phyloP scores from a whole-genome alignment of 2,329 filamentous ascomycete genomes.

The Cryphonectria carpinicola region DNA sequence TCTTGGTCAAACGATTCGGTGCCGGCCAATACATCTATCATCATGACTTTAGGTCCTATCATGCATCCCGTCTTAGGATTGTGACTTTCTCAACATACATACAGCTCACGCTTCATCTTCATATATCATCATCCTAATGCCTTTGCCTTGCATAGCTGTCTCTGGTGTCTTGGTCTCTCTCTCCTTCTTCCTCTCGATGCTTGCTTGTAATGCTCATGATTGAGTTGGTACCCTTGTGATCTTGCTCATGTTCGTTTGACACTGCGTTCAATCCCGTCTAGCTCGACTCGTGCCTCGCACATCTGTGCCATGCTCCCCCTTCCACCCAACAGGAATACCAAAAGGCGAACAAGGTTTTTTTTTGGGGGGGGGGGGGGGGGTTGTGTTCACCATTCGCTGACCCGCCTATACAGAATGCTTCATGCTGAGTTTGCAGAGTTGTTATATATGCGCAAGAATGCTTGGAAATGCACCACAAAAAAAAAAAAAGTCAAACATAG shows the following conservation, averaged over 20 bases:
- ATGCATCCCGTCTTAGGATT: neutral
- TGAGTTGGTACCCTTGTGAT: conserved; percentile 7
- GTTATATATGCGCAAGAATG: neutral
- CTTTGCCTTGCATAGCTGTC: conserved; percentile 21
- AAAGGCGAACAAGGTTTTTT: neutral
- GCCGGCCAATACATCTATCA: conserved; percentile 18
- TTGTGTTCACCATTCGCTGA: neutral
- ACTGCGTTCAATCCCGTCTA: neutral
- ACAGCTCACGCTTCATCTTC: neutral
- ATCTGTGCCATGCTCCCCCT: conserved; percentile 9
- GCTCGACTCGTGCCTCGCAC: neutral
- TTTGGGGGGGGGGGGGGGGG: too few relatives aligned
- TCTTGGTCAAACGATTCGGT: conserved; percentile 7
- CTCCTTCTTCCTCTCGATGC: neutral
- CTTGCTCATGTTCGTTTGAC: conserved; percentile 5
- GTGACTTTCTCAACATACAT: conserved; percentile 17
- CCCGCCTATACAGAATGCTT: neutral
- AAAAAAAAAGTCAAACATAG: neutral
- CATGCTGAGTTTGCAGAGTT: neutral
- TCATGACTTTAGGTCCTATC: conserved; percentile 13
- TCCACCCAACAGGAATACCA: neutral
- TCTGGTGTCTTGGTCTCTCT: conserved; percentile 8
- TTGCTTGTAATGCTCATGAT: conserved; percentile 21
- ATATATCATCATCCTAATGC: conserved; percentile 23
- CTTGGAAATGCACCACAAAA: neutral